Evolutionary conservation across 1,139 yeast genomes (phyloP), one percentile per base, ranked within the genome.

Genomic region (Debaryomycetaceae sp.): DNA sequence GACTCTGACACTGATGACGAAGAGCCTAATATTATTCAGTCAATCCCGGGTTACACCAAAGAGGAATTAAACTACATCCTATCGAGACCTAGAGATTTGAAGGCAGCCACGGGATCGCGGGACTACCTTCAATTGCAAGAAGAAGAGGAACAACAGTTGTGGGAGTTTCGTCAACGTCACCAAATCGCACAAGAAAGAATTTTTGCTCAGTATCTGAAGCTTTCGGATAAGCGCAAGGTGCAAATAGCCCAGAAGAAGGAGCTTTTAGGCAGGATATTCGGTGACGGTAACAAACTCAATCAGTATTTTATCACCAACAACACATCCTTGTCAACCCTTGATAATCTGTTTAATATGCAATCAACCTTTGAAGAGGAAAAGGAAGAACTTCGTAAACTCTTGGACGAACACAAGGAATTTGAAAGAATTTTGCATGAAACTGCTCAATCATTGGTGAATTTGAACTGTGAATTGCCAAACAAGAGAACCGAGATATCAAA

Each of bases 201-300:
- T 7, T 61, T 57, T 36, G 51, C 53, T 26, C 62, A 61, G 34
- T 50, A 58, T 25, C 61, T 50, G 37, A 52, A 69, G 9, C 40
- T 64, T n/a, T 44, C 56, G 4, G 55, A 58, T 20, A 56, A 64
- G 44, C 40, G 73, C 16, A 65, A 65, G 41, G 45, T 63, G n/a
- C 74, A 67, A 43, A 48, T 66, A 2, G 40, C 49, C 20, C 72
- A 65, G 40, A 67, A 67, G 49, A 61, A 59, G 35, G 72, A 65
- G 36, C 41, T 66, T 3, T 48, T 65, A 9, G 48, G 49, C 34
- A 53, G 61, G 35, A 46, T 67, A 14, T 67, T 67, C 44, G 73
- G 73, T 15, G 53, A 58, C 37, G 44, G 48, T 34, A 67, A 66
- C 40, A 56, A 51, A 23, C 43, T 66, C 28, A 67, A 66, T 44